Evolutionary conservation across 208 protist genomes (phyloP).

Genomic region (Leishmania amazonensis): DNA sequence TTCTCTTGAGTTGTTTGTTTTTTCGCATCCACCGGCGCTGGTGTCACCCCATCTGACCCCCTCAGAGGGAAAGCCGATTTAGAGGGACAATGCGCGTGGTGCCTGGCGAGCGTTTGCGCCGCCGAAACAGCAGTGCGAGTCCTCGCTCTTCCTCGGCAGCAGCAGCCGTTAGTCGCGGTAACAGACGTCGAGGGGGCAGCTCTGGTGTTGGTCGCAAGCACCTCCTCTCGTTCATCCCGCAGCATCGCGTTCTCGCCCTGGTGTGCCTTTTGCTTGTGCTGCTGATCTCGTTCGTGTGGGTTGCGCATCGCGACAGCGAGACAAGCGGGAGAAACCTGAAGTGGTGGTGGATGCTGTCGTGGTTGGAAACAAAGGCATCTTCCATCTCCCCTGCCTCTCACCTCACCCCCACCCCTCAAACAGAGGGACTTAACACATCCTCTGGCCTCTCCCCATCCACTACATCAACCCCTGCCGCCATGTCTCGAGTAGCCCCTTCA

Average conservation of each 20-base stretch:
- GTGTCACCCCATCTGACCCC: not conserved
- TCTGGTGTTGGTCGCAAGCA: not conserved
- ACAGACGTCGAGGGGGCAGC: conserved; percentile 6
- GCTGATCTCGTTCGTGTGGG: conserved; percentile 19
- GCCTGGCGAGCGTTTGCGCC: conserved; percentile 13
- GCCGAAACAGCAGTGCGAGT: conserved; percentile 17
- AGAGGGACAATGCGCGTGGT: conserved; percentile 7
- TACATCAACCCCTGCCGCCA: conserved; percentile 41
- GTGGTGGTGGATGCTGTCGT: conserved; percentile 7
- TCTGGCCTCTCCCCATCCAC: conserved; percentile 27
- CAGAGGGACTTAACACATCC: conserved; percentile 37
- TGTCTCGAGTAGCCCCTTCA: conserved; percentile 41
- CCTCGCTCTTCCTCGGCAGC: not conserved
- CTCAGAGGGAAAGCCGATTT: not conserved
- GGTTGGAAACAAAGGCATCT: not conserved
- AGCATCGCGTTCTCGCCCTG: not conserved
- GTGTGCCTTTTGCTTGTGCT: not conserved
- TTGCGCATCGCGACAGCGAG: conserved; percentile 6
- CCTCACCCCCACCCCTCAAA: conserved; percentile 8
- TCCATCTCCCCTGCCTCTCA: conserved; percentile 13
- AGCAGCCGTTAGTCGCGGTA: not conserved
- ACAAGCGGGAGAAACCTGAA: not conserved
- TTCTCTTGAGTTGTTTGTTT: not conserved
- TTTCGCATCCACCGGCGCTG: not conserved
- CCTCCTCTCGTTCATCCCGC: not conserved